phyloP scores from a whole-genome alignment of 176 grass and related monocot genomes.

The Triticum aestivum region DNA sequence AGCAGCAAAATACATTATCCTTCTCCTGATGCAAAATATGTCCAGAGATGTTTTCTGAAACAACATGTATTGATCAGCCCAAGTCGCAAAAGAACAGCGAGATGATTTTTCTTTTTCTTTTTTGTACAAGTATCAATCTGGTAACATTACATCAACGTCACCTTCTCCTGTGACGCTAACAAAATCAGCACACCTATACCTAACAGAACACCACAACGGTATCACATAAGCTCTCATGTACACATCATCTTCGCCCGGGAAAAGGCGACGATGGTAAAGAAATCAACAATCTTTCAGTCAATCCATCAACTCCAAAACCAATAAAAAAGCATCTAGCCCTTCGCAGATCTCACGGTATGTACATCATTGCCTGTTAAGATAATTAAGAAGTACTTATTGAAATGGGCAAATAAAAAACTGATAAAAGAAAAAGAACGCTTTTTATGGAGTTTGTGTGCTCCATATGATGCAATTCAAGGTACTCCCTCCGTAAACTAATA shows the following conservation, averaged over 20 bases:
- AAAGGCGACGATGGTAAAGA: not conserved
- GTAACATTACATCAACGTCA: not conserved
- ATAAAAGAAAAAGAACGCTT: not conserved
- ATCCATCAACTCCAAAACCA: slow-evolving; percentile 14
- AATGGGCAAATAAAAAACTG: not conserved
- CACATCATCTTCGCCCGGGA: not conserved
- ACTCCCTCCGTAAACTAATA: too few relatives aligned
- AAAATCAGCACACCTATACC: not conserved
- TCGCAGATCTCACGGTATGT: slow-evolving; percentile 30
- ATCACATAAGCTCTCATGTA: not conserved
- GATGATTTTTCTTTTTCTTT: not conserved
- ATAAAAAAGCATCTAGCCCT: not conserved
- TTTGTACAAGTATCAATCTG: not conserved
- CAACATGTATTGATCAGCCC: not conserved
- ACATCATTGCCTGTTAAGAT: slow-evolving; percentile 51
- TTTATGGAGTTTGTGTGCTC: not conserved
- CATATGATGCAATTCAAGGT: not conserved
- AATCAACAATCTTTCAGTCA: slow-evolving; percentile 24
- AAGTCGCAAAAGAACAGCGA: not conserved
- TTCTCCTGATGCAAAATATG: not conserved
- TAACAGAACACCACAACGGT: not conserved
- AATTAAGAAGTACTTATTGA: slow-evolving; percentile 24
- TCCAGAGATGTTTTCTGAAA: not conserved
- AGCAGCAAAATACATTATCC: too few relatives aligned
- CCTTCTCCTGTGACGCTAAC: not conserved